phyloP scores from a whole-genome alignment of 257 asterid genomes.

The Solanum chmielewskii region DNA sequence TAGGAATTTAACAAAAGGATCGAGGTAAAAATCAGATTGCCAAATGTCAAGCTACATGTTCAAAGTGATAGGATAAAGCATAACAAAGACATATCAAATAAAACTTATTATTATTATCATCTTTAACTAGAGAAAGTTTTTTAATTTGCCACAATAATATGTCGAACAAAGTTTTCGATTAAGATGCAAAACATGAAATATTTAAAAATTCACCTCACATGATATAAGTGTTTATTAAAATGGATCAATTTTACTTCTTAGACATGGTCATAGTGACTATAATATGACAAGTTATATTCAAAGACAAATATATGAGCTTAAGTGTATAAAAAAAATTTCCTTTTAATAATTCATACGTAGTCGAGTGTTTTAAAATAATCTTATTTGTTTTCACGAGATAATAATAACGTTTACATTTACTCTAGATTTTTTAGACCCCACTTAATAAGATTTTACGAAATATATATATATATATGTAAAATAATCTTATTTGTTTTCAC shows the following conservation, averaged over 20 bases:
- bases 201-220: not conserved
- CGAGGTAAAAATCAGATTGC: no score
- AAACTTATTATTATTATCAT: not conserved
- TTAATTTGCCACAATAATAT: not conserved
- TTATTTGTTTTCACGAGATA: no score
- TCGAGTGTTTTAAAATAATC: not conserved
- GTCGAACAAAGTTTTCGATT: not conserved
- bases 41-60: not conserved
- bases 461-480: no score
- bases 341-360: no score
- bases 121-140: no score
- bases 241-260: not conserved
- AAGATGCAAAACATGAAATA: not conserved
- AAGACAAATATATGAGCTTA: no score
- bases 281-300: not conserved
- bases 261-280: not conserved
- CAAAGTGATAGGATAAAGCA: not conserved
- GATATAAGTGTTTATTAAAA: not conserved
- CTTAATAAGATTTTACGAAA: no score
- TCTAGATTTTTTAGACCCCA: rapidly evolving
- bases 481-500: no score
- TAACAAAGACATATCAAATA: no score
- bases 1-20: not conserved
- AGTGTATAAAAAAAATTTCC: no score
- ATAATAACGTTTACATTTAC: rapidly evolving